Evolutionary conservation across 139 green algal genomes (phyloP).

Genomic region (Chlamydomonas asymmetrica): DNA sequence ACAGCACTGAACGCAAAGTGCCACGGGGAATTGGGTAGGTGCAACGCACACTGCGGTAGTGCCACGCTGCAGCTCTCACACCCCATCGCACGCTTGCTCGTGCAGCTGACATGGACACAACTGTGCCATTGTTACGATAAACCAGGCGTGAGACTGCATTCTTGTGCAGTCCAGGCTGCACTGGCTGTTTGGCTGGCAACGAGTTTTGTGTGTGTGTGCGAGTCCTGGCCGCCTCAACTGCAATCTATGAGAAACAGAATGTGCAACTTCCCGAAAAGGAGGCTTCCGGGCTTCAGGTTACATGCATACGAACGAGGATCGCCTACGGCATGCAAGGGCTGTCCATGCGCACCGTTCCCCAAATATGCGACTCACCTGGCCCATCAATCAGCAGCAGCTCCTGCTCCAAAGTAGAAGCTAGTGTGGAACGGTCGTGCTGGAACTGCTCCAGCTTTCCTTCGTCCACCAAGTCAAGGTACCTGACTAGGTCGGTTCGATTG

Average conservation of each 20-base stretch:
- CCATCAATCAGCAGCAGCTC: constrained; percentile 22
- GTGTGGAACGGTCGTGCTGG: constrained; percentile 34
- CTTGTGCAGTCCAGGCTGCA: too few relatives aligned
- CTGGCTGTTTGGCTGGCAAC: too few relatives aligned
- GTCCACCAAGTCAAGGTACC: constrained; percentile 39
- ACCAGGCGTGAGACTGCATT: too few relatives aligned
- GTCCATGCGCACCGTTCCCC: constrained; percentile 7
- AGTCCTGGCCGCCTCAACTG: too few relatives aligned
- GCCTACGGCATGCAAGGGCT: neutral
- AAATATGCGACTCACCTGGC: neutral
- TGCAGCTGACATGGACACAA: too few relatives aligned
- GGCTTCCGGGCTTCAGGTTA: neutral
- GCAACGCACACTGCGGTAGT: too few relatives aligned
- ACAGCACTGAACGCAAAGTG: neutral
- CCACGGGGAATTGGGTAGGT: too few relatives aligned
- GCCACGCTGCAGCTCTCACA: too few relatives aligned
- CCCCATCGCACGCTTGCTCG: too few relatives aligned
- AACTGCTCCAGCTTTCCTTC: constrained; percentile 41
- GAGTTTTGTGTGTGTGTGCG: too few relatives aligned
- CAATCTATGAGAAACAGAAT: neutral
- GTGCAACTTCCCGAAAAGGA: neutral
- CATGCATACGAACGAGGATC: neutral
- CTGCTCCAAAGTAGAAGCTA: constrained; percentile 23
- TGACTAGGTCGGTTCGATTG: constrained; percentile 34
- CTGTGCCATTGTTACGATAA: too few relatives aligned